Evolutionary conservation across 495 filamentous ascomycete genomes (phyloP).

Genomic region (Talaromyces trachyspermus): DNA sequence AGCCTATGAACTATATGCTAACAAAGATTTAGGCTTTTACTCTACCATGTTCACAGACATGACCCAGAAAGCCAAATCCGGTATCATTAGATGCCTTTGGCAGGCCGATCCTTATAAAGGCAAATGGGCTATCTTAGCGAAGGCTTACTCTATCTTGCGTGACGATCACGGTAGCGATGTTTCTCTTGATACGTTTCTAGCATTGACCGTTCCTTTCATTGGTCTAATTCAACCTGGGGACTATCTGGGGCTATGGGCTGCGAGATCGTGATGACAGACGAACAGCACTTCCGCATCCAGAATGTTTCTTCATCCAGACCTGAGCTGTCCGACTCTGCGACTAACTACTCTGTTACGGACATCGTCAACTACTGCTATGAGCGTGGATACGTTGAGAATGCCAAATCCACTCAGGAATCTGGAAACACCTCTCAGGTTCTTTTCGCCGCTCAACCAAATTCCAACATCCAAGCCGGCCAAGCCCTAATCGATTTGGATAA

Average conservation of each 20-base stretch:
- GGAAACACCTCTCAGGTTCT: constrained; percentile 8
- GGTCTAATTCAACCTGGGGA: constrained; percentile 26
- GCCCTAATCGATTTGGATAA: background rate
- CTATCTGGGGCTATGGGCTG: constrained; percentile 39
- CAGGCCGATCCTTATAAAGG: constrained; percentile 33
- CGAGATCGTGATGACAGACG: constrained; percentile 15
- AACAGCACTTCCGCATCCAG: constrained; percentile 5
- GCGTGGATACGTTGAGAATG: constrained; percentile 17
- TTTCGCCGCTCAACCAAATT: constrained; percentile 14
- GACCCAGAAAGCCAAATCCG: constrained; percentile 39
- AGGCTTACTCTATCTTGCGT: constrained; percentile 43
- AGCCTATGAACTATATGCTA: constrained; percentile 8
- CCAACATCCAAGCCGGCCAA: constrained; percentile 4
- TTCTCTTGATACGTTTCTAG: constrained; percentile 30
- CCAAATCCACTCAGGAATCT: background rate
- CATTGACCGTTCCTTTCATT: constrained; percentile 26
- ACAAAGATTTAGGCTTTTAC: constrained; percentile 29
- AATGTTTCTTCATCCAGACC: constrained; percentile 6
- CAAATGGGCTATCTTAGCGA: constrained; percentile 42
- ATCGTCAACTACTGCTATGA: constrained; percentile 23
- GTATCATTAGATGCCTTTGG: constrained; percentile 35
- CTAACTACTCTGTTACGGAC: constrained; percentile 28
- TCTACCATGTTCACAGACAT: constrained; percentile 27
- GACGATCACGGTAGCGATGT: constrained; percentile 32
- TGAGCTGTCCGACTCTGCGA: constrained; percentile 14